Evolutionary conservation across 1,284 basidiomycete species (phyloP), one percentile per base, ranked within the genome.

Genomic region (Trametes hirsuta): DNA sequence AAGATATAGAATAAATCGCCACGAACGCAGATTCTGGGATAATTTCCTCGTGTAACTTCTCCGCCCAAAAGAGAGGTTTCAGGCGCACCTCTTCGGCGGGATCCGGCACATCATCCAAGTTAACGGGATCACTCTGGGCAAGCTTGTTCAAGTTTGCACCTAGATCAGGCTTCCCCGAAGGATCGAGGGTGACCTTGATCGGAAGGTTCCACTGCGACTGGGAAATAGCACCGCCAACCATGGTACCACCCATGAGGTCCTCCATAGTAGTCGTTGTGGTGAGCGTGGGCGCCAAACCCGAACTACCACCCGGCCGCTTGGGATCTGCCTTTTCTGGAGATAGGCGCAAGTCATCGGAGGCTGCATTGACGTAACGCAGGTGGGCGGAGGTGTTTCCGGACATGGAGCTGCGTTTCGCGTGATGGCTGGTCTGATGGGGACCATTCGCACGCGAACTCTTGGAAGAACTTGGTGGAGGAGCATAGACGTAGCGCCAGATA

Each of bases 401-500:
- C 53, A 68, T 62, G 0, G 71, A 71, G 2, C 57, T 62, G 3
- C 71, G 58, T 42, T 68, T 67, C 47, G 53, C 47, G 40, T 60
- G 64, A 12, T 61, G 61, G 24, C 44, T 39, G 0, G 30, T 30
- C 30, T 52, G 55, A 34, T 56, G 61, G 2, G 58, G 50, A 15
- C 40, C 47, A 25, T 34, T 54, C 37, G 37, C 34, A 47, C 44
- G 57, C 6, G 47, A 36, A 51, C 70, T 25, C 48, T 65, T 30
- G 67, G 67, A 41, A 71, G 73, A 41, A 76, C 69, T 4, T 80
- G 84, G 3, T 76, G 75, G 64, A 83, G 81, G 56, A 57, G 87
- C 76, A 64, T 87, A 88, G 0, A 79, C 80, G 70, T 91, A 92
- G 52, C 87, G 80, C 91, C 90, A 93, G 37, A 92, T 70, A 1